Percentiles rank a stretch among this genome's conserved stretches.
phyloP scores from a whole-genome alignment of 2,329 filamentous ascomycete genomes.

The Claviceps sp. region DNA sequence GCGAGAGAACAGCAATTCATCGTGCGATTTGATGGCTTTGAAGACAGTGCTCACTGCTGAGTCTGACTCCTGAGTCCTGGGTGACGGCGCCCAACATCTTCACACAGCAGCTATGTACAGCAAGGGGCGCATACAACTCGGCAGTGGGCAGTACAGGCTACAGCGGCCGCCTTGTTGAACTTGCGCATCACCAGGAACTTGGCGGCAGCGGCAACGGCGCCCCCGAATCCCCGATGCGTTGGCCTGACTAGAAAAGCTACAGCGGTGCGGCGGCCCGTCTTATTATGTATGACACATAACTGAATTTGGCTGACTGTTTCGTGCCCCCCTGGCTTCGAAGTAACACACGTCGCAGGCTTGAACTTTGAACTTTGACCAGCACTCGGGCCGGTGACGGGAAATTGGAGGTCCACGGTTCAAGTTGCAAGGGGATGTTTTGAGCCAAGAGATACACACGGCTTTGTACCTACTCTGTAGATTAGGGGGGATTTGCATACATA shows the following conservation, averaged over 20 bases:
- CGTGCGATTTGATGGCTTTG: constrained; percentile 29
- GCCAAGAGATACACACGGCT: constrained; percentile 45
- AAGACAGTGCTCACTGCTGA: constrained; percentile 33
- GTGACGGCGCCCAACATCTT: too few relatives aligned
- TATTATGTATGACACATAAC: constrained; percentile 24
- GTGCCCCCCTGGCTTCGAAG: constrained; percentile 51
- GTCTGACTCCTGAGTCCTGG: too few relatives aligned
- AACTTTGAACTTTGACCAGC: constrained; percentile 54
- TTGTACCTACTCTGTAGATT: constrained; percentile 37
- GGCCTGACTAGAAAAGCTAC: constrained; percentile 44
- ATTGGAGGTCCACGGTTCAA: constrained; percentile 47
- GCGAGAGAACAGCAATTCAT: constrained; percentile 31
- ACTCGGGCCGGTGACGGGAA: constrained; percentile 44
- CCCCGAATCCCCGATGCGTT: constrained; percentile 39
- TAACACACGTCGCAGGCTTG: constrained; percentile 61
- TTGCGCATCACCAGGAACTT: too few relatives aligned
- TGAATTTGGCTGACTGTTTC: constrained; percentile 51
- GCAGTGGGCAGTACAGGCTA: too few relatives aligned
- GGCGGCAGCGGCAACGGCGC: constrained; percentile 22
- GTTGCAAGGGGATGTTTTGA: constrained; percentile 32
- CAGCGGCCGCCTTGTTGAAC: too few relatives aligned
- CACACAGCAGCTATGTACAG: too few relatives aligned
- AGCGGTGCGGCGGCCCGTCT: constrained; percentile 34
- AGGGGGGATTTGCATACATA: constrained; percentile 33
- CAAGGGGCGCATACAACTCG: too few relatives aligned